Evolutionary conservation across 306 rosid species (phyloP).

Genomic region (Alnus glutinosa): DNA sequence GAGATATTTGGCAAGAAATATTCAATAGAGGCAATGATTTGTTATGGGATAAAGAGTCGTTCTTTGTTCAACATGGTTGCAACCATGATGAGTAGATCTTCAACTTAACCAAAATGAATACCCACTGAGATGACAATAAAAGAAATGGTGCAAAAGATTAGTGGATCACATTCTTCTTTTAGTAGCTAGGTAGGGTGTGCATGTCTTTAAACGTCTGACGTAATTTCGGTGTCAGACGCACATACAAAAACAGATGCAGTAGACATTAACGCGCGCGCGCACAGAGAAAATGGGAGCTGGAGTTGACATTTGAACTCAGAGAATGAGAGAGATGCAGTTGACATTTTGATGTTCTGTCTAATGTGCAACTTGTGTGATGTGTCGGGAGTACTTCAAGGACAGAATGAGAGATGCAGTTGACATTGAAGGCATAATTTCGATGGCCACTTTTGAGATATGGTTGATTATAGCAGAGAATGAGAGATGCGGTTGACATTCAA

Average conservation of each 20-base stretch:
- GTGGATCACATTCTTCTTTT: slow-evolving; percentile 3
- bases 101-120: neutral
- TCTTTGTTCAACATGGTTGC: neutral
- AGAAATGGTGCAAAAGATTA: neutral
- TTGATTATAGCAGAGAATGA: neutral
- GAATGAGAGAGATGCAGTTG: neutral
- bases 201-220: neutral
- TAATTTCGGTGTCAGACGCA: neutral
- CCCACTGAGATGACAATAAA: neutral
- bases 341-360: neutral
- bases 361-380: neutral
- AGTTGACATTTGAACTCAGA: neutral
- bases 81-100: neutral
- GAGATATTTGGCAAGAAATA: neutral
- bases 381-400: neutral
- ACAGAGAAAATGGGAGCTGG: neutral
- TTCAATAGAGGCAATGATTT: neutral
- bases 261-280: neutral
- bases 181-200: neutral
- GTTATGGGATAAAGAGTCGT: neutral
- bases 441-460: neutral
- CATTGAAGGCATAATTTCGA: neutral
- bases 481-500: neutral
- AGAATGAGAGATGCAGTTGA: neutral
- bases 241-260: neutral